Conservation (phyloP, 176 grass and related monocot species). For the Microstegium vimineum region DNA sequence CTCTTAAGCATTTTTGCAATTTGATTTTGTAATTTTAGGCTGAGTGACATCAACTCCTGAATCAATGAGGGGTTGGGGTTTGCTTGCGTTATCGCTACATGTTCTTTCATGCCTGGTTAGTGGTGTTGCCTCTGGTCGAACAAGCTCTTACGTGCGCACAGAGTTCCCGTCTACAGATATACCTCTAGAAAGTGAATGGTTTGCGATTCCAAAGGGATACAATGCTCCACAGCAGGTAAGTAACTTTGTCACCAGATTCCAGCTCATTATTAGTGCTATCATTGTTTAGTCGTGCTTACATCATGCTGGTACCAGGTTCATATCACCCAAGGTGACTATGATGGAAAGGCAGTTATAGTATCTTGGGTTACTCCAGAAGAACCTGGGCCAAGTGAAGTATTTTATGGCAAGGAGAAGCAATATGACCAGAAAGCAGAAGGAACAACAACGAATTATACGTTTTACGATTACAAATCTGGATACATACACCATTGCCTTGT, state of each 20-base stretch:
- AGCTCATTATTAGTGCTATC: neutral
- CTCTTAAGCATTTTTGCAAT: neutral
- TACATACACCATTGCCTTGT: slow-evolving; percentile 90
- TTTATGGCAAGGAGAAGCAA: slow-evolving; percentile 59
- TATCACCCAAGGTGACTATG: slow-evolving; percentile 96
- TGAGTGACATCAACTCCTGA: slow-evolving; percentile 7
- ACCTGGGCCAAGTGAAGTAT: slow-evolving; percentile 60
- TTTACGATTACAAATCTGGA: slow-evolving; percentile 94
- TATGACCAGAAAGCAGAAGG: slow-evolving; percentile 70
- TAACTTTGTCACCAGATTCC: neutral
- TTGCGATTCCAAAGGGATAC: slow-evolving; percentile 66
- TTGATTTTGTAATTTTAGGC: slow-evolving; percentile 16
- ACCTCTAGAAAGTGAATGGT: slow-evolving; percentile 67
- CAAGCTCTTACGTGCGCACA: slow-evolving; percentile 70
- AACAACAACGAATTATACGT: slow-evolving; percentile 74
- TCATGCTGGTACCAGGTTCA: slow-evolving; percentile 57
- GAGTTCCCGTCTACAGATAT: slow-evolving; percentile 80
- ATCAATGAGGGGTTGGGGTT: slow-evolving; percentile 34
- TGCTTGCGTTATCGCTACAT: slow-evolving; percentile 25
- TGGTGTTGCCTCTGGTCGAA: slow-evolving; percentile 45
- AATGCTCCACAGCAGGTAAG: slow-evolving; percentile 91
- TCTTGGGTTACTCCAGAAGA: slow-evolving; percentile 81
- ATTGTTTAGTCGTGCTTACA: neutral
- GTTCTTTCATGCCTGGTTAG: slow-evolving; percentile 40
- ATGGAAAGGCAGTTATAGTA: slow-evolving; percentile 84